Evolutionary conservation across 2,329 filamentous ascomycete genomes (phyloP).

Genomic region (Nemania serpens): DNA sequence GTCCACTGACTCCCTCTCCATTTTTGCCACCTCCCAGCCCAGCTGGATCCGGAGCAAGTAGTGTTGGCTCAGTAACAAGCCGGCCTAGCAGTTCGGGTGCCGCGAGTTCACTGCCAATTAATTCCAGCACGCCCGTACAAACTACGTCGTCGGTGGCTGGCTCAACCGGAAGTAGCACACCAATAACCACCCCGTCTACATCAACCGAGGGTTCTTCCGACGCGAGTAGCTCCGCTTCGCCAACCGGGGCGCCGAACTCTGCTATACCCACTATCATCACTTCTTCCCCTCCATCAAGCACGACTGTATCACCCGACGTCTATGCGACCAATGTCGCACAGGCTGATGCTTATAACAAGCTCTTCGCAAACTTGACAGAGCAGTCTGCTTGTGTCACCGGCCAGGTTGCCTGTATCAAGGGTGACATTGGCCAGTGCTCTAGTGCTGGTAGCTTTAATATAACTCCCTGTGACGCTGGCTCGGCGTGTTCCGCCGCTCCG

Average conservation of each 20-base stretch:
- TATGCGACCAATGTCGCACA: constrained; percentile 52
- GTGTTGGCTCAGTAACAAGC: background rate
- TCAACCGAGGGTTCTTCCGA: constrained; percentile 30
- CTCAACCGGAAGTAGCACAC: constrained; percentile 8
- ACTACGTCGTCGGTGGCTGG: constrained; percentile 7
- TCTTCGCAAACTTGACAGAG: constrained; percentile 51
- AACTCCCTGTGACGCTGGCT: constrained; percentile 41
- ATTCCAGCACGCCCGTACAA: constrained; percentile 1
- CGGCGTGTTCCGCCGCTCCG: constrained; percentile 60
- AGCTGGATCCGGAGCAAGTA: constrained; percentile 1
- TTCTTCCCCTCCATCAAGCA: constrained; percentile 43
- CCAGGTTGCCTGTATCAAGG: constrained; percentile 59
- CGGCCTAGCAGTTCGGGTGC: constrained; percentile 3
- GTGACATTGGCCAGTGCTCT: constrained; percentile 54
- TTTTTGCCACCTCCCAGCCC: constrained; percentile 13
- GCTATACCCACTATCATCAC: constrained; percentile 50
- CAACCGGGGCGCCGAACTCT: constrained; percentile 46
- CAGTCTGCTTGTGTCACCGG: constrained; percentile 51
- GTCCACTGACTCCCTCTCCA: background rate
- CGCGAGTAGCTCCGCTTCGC: constrained; percentile 30
- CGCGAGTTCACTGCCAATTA: constrained; percentile 3
- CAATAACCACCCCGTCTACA: constrained; percentile 13
- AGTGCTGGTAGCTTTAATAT: constrained; percentile 49
- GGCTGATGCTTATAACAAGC: constrained; percentile 52
- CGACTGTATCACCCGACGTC: constrained; percentile 47